A percentile compares a stretch with the other conserved stretches of the same genome.
Conservation (phyloP, 176 grass and related monocot species). For the Saccharum officinarum region DNA sequence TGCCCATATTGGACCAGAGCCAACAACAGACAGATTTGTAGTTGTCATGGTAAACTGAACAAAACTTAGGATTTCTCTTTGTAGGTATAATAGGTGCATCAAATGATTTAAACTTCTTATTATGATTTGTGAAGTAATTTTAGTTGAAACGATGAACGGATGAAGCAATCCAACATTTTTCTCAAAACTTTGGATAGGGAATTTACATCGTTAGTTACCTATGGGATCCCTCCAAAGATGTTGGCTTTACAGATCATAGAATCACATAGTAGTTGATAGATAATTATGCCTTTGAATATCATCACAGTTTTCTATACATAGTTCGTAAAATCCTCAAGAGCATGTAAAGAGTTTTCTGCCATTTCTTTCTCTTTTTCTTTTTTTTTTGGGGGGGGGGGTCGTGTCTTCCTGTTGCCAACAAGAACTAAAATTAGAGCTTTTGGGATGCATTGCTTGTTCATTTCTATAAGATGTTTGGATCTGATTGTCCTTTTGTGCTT, state of each 20-base stretch:
- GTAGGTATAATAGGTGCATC: conserved; percentile 1
- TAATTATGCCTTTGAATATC: not conserved
- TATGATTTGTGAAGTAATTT: conserved; percentile 21
- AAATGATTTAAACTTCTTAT: not conserved
- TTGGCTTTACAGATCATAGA: not conserved
- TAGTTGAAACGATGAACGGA: not conserved
- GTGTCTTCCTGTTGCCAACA: not conserved
- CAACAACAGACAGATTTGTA: conserved; percentile 98
- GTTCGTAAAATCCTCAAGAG: not conserved
- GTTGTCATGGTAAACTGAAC: conserved; percentile 89
- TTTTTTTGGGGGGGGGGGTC: too few relatives aligned
- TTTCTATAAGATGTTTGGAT: conserved; percentile 7
- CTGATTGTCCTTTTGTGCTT: not conserved
- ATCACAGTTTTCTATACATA: not conserved
- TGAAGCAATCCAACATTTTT: not conserved
- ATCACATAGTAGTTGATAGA: not conserved
- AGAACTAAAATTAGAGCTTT: not conserved
- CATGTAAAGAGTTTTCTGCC: not conserved
- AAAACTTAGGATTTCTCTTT: conserved; percentile 5
- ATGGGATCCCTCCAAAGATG: not conserved
- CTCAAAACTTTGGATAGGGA: not conserved
- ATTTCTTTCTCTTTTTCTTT: not conserved
- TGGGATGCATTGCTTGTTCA: not conserved
- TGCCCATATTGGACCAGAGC: conserved; percentile 99
- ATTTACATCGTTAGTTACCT: not conserved